Percentiles rank a stretch among this genome's conserved stretches.
phyloP scores from a whole-genome alignment of 176 grass and related monocot genomes.

The Raddia guianensis region DNA sequence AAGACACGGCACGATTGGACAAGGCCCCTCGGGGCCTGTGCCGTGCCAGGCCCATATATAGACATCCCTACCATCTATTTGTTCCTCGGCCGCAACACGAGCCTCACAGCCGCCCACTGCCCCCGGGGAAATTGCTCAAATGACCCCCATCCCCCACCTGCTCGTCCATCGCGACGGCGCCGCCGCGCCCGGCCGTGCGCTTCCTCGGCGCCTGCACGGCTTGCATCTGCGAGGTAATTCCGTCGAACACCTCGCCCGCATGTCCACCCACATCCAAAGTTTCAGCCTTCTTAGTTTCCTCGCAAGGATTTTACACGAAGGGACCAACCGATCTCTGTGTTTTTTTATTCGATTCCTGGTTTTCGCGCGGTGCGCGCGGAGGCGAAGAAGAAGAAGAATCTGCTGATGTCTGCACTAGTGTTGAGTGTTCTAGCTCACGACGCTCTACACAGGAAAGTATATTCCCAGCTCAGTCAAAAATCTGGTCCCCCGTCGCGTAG shows the following conservation, averaged over 20 bases:
- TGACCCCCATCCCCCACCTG: not conserved
- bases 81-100: no score
- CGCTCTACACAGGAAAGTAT: slow-evolving; percentile 37
- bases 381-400: not conserved
- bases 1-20: no score
- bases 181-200: not conserved
- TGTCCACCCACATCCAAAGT: not conserved
- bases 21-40: no score
- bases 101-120: not conserved
- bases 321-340: not conserved
- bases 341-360: slow-evolving; percentile 33
- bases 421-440: not conserved
- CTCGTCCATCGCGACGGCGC: not conserved
- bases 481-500: slow-evolving; percentile 68
- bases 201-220: not conserved
- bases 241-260: not conserved
- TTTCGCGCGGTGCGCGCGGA: not conserved
- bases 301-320: not conserved
- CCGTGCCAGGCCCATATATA: no score
- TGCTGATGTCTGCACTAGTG: no score
- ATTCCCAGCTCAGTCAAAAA: slow-evolving; percentile 65
- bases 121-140: no score
- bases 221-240: not conserved
- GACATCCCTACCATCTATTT: no score
- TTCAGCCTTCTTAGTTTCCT: not conserved